Evolutionary conservation across 257 asterid genomes (phyloP).

Genomic region (Solanum arcanum): DNA sequence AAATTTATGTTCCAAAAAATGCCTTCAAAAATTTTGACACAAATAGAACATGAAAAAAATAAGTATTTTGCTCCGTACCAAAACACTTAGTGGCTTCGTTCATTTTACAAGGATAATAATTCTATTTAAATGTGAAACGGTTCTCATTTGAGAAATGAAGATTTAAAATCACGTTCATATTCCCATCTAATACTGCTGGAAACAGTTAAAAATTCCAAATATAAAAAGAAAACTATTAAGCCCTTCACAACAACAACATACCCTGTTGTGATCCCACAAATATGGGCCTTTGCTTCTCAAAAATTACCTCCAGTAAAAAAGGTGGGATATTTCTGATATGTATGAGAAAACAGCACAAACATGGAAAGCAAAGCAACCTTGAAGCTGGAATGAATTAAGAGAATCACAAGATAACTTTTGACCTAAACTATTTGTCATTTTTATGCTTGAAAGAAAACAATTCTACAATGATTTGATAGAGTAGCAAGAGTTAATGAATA

Average conservation of each 20-base stretch:
- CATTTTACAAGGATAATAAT: neutral
- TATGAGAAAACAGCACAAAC: neutral
- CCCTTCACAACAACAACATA: neutral
- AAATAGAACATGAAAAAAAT: no score
- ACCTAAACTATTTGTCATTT: neutral
- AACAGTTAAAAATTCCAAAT: neutral
- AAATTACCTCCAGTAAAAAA: neutral
- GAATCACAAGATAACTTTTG: neutral
- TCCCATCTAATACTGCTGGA: neutral
- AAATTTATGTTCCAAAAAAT: no score
- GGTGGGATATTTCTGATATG: neutral
- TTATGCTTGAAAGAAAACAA: neutral
- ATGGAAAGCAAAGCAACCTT: neutral
- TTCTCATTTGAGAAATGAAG: neutral
- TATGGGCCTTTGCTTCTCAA: neutral
- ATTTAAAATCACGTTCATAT: neutral
- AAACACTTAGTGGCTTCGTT: no score
- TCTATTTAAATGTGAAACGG: neutral
- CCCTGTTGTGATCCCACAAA: neutral
- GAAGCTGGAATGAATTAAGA: neutral
- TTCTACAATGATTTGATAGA: neutral
- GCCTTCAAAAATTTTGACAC: no score
- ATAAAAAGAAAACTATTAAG: no score
- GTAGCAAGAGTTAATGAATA: neutral
- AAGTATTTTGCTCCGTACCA: no score